A percentile compares a stretch with the other conserved stretches of the same genome.
Evolutionary conservation across 2,329 filamentous ascomycete genomes (phyloP).

Genomic region (Grosmannia huntii): DNA sequence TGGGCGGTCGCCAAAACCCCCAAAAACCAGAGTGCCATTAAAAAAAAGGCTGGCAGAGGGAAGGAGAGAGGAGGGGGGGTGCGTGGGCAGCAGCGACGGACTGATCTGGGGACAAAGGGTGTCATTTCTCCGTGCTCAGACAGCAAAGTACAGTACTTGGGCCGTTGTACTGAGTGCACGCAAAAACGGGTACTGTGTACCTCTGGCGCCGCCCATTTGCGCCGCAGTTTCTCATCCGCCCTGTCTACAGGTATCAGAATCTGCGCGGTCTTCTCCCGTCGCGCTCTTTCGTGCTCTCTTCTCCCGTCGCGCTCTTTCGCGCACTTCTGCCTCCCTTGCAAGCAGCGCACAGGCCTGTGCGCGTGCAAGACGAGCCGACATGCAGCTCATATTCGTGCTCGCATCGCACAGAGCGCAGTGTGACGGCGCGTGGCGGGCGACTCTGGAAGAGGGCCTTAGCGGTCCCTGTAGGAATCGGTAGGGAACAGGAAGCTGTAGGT

Average conservation of each 20-base stretch:
- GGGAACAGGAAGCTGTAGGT: no score
- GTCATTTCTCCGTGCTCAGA: conserved; percentile 9
- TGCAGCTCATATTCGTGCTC: no score
- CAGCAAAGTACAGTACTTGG: conserved; percentile 1
- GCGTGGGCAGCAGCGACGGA: conserved; percentile 5
- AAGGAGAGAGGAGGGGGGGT: background rate
- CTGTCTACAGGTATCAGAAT: no score
- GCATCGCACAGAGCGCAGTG: no score
- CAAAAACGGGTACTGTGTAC: conserved; percentile 10
- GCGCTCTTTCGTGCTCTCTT: no score
- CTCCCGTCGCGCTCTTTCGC: no score
- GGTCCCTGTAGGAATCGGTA: no score
- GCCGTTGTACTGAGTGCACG: conserved; percentile 9
- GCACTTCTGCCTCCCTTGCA: no score
- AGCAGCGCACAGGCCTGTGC: no score
- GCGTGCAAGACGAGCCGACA: no score
- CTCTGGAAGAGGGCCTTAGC: no score
- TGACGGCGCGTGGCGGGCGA: background rate
- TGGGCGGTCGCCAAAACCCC: conserved; percentile 14
- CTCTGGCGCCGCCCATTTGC: background rate
- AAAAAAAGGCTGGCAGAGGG: conserved; percentile 9
- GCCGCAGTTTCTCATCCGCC: background rate
- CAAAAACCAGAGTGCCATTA: conserved; percentile 6
- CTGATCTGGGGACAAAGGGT: conserved; percentile 9
- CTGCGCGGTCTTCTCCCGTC: no score